Evolutionary conservation across 2,329 filamentous ascomycete species (phyloP).

Genomic region (Sporothrix schenckii): DNA sequence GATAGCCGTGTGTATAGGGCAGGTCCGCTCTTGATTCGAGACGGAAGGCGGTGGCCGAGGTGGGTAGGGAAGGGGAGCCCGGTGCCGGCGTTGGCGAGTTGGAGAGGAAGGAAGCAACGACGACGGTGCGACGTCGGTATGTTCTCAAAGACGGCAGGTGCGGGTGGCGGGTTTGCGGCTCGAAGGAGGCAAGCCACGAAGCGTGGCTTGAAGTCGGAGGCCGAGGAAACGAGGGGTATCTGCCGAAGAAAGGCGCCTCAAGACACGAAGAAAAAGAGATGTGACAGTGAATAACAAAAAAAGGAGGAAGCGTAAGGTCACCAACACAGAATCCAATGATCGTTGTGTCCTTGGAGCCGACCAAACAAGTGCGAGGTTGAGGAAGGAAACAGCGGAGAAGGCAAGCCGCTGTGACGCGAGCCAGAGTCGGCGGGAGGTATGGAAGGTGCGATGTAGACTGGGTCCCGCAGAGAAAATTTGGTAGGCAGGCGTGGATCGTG

Average conservation of each 20-base stretch:
- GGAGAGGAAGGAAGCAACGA: constrained; percentile 17
- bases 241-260: not conserved
- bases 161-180: constrained; percentile 11
- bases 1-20: not conserved
- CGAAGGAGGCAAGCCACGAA: not conserved
- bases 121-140: not conserved
- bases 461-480: constrained; percentile 26
- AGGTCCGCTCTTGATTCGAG: not conserved
- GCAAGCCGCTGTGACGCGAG: constrained; percentile 25
- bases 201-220: not conserved
- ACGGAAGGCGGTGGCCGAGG: not conserved
- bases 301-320: not conserved
- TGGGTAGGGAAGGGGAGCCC: not conserved
- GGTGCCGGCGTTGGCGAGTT: constrained; percentile 12
- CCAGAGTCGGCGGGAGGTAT: constrained; percentile 1
- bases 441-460: constrained; percentile 29
- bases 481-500: constrained; percentile 30
- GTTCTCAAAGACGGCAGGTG: constrained; percentile 9
- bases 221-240: not conserved
- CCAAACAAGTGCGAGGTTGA: not conserved
- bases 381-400: not conserved
- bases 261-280: constrained; percentile 1
- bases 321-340: not conserved
- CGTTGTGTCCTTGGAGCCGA: not conserved
- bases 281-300: not conserved